Percentiles rank a stretch among this genome's conserved stretches.
Evolutionary conservation across 805 yeast genomes (phyloP).

Genomic region (Schwanniomyces polymorphus): DNA sequence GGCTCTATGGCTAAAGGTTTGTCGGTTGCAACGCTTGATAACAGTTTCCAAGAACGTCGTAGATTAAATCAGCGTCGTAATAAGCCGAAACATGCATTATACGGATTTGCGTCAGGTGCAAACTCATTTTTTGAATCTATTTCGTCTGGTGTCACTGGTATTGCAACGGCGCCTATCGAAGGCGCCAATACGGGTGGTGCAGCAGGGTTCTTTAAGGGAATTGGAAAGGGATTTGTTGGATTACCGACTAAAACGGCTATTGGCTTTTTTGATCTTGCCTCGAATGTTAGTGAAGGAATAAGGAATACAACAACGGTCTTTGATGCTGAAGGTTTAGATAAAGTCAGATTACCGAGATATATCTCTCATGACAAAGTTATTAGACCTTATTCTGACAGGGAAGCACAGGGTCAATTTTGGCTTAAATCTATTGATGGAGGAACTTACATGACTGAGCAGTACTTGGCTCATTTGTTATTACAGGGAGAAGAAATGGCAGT

Average conservation of each 20-base stretch:
- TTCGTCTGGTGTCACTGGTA: constrained; percentile 84
- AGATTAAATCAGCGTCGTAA: constrained; percentile 73
- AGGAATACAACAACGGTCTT: constrained; percentile 88
- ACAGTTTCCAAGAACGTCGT: constrained; percentile 78
- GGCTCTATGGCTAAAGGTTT: constrained; percentile 95
- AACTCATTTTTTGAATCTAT: constrained; percentile 84
- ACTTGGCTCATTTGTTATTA: constrained; percentile 81
- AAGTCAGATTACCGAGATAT: constrained; percentile 80
- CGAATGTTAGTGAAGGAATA: constrained; percentile 91
- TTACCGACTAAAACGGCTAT: constrained; percentile 96
- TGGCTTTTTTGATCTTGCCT: constrained; percentile 90
- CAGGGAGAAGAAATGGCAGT: constrained; percentile 80
- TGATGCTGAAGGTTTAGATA: constrained; percentile 73
- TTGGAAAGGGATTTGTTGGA: constrained; percentile 94
- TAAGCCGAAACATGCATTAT: constrained; percentile 79
- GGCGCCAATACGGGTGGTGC: constrained; percentile 92
- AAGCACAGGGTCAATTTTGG: constrained; percentile 95
- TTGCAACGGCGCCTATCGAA: constrained; percentile 86
- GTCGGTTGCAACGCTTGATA: constrained; percentile 86
- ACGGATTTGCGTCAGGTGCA: constrained; percentile 84
- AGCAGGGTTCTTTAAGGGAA: constrained; percentile 86
- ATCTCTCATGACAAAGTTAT: constrained; percentile 70
- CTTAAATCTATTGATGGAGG: constrained; percentile 84
- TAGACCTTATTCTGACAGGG: constrained; percentile 74
- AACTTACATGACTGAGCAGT: constrained; percentile 63